phyloP scores from a whole-genome alignment of 108 stramenopile species.

The Nitzschia palea region DNA sequence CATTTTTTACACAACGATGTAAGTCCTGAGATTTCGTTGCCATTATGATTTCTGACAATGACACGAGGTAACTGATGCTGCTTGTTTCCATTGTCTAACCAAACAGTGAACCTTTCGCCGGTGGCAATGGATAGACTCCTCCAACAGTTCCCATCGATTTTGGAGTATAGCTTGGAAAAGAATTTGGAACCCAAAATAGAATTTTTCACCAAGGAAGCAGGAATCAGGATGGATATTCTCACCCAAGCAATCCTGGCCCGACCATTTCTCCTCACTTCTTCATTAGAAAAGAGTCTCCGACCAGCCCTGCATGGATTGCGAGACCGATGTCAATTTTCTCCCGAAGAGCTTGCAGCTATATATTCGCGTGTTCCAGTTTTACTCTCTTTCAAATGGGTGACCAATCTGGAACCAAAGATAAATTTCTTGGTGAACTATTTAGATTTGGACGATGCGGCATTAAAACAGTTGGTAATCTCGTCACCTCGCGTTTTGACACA shows the following conservation, averaged over 20 bases:
- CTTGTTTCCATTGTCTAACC: no score
- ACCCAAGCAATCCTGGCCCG: constrained; percentile 29
- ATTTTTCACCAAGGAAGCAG: constrained; percentile 40
- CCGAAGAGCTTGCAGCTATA: constrained; percentile 37
- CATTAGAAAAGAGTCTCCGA: constrained; percentile 41
- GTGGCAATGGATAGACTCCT: constrained; percentile 29
- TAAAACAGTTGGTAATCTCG: constrained; percentile 35
- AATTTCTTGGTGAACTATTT: constrained; percentile 28
- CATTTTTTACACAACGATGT: constrained; percentile 51
- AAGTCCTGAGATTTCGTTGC: no score
- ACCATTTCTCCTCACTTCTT: constrained; percentile 47
- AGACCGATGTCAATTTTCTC: constrained; percentile 30
- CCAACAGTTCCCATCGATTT: constrained; percentile 45
- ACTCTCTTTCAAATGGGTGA: constrained; percentile 36
- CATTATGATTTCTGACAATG: no score
- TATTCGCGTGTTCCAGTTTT: constrained; percentile 38
- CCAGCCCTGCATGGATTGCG: constrained; percentile 39
- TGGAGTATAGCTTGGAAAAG: constrained; percentile 44
- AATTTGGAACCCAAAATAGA: constrained; percentile 47
- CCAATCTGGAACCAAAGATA: constrained; percentile 50
- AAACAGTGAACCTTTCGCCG: constrained; percentile 39
- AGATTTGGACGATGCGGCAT: constrained; percentile 14
- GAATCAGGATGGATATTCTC: constrained; percentile 21
- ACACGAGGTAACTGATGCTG: no score
- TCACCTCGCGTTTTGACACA: constrained; percentile 47